Conservation (phyloP, 352 stramenopile species). For the Phytophthora cryptogea region DNA sequence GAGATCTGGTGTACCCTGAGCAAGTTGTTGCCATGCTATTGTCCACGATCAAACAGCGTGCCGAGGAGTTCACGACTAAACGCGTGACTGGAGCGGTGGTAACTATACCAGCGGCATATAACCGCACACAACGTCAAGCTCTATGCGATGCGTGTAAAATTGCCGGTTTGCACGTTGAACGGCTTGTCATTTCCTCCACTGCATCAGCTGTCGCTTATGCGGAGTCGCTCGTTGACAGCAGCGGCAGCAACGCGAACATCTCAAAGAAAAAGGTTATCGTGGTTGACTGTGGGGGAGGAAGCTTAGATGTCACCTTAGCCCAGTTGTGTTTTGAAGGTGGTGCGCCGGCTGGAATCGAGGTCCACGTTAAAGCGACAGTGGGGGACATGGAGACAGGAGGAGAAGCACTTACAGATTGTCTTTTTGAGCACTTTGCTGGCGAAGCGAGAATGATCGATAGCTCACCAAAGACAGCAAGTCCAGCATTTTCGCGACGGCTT, state of each 20-base stretch:
- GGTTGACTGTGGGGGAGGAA: conserved; percentile 42
- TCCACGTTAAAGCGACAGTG: conserved; percentile 21
- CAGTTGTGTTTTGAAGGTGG: conserved; percentile 1
- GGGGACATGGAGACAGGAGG: conserved; percentile 26
- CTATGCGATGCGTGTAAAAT: conserved; percentile 45
- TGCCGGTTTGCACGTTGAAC: conserved; percentile 31
- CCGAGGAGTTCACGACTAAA: conserved; percentile 27
- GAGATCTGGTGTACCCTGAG: conserved; percentile 38
- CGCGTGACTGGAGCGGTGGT: conserved; percentile 28
- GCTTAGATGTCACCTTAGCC: conserved; percentile 35
- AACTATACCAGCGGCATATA: conserved; percentile 41
- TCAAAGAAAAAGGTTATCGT: conserved; percentile 40
- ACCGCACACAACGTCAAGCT: conserved; percentile 51
- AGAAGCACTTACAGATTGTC: conserved; percentile 21
- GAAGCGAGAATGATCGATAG: conserved; percentile 8
- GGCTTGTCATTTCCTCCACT: conserved; percentile 42
- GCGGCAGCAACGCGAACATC: background rate
- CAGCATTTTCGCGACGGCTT: conserved; percentile 25
- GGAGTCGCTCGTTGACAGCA: conserved; percentile 1
- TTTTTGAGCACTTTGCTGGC: conserved; percentile 25
- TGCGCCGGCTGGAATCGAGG: conserved; percentile 21
- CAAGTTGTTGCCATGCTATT: conserved; percentile 52
- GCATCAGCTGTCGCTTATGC: conserved; percentile 35
- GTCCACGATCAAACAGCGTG: conserved; percentile 38
- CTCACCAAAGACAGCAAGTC: conserved; percentile 1